phyloP scores from a whole-genome alignment of 78 protist species.

The Speleostelium caveatum region DNA sequence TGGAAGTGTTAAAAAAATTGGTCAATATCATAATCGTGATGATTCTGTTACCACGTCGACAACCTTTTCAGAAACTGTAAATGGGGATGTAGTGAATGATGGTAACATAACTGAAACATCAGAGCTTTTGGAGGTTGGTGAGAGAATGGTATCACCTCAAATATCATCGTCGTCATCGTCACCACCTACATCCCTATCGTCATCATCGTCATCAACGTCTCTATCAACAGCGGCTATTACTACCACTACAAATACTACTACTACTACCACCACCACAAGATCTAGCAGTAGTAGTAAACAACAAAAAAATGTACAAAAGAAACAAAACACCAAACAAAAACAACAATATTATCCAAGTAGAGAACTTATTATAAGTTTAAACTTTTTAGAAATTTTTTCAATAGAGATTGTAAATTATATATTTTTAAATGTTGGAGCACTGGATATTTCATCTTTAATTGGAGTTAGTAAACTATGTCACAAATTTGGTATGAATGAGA shows the following conservation, averaged over 20 bases:
- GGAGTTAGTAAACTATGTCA: slow-evolving; percentile 26
- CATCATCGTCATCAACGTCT: not conserved
- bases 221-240: not conserved
- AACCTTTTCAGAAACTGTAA: no score
- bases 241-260: no score
- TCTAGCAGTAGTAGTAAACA: no score
- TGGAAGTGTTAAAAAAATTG: no score
- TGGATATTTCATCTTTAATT: slow-evolving; percentile 3
- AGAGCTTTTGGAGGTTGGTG: no score
- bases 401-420: slow-evolving; percentile 46
- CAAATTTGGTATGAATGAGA: slow-evolving; percentile 61
- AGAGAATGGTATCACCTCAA: no score
- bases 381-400: slow-evolving; percentile 35
- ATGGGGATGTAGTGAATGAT: no score
- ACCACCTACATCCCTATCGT: not conserved
- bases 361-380: not conserved
- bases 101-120: no score
- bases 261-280: no score
- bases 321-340: not conserved
- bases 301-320: not conserved
- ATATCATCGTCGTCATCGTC: not conserved
- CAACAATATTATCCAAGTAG: not conserved
- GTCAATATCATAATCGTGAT: no score
- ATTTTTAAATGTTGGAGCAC: slow-evolving; percentile 62
- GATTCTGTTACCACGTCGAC: no score